Evolutionary conservation across 2,329 filamentous ascomycete genomes (phyloP).

Genomic region (Aciculosporium take): DNA sequence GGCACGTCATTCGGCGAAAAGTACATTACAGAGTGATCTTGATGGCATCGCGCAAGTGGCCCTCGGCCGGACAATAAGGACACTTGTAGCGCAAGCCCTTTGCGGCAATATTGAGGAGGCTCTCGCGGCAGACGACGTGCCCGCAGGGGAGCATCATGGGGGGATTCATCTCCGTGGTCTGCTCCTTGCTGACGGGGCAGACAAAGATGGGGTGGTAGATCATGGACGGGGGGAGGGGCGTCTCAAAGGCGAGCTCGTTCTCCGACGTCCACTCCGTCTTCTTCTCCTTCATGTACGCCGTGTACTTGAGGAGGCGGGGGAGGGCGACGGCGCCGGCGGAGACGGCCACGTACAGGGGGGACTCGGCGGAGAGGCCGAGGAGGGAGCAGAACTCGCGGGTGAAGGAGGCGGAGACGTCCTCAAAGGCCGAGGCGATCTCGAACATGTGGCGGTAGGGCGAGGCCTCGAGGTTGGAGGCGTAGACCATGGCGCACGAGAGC

Average conservation of each 20-base stretch:
- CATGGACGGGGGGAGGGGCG: conserved; percentile 43
- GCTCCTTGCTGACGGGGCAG: conserved; percentile 92
- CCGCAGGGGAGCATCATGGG: conserved; percentile 96
- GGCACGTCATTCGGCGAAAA: neutral
- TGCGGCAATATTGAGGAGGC: conserved; percentile 59
- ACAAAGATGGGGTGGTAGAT: conserved; percentile 95
- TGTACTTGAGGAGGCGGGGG: conserved; percentile 77
- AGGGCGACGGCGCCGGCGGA: conserved; percentile 88
- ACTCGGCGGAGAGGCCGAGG: conserved; percentile 78
- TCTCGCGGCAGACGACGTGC: conserved; percentile 82
- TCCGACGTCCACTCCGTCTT: conserved; percentile 90
- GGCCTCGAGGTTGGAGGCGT: conserved; percentile 53
- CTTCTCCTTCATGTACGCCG: conserved; percentile 73
- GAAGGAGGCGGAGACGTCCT: conserved; percentile 75
- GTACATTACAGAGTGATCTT: conserved; percentile 48
- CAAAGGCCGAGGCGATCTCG: conserved; percentile 60
- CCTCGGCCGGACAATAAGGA: conserved; percentile 85
- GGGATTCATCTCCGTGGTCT: conserved; percentile 82
- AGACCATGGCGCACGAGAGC: conserved; percentile 70
- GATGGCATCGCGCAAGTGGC: conserved; percentile 59
- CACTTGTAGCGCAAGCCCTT: conserved; percentile 83
- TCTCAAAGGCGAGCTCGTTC: conserved; percentile 75
- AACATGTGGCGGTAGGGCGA: conserved; percentile 76
- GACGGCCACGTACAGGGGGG: conserved; percentile 80
- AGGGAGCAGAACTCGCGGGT: conserved; percentile 90